phyloP scores from a whole-genome alignment of 768 basidiomycete genomes.

The Mycena rebaudengoi region DNA sequence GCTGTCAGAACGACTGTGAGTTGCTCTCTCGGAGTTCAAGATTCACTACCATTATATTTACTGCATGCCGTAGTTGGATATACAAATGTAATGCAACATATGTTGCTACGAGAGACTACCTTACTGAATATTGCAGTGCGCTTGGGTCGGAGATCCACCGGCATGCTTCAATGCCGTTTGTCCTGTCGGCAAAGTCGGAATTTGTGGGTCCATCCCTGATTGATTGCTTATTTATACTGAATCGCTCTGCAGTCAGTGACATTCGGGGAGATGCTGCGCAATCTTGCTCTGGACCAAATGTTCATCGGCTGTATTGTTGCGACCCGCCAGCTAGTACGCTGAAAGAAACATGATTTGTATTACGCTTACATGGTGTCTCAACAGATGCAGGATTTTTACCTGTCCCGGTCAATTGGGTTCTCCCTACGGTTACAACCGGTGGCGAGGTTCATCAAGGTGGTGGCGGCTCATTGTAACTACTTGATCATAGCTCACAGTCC shows the following conservation, averaged over 20 bases:
- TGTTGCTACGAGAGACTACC: background rate
- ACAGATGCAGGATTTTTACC: slow-evolving; percentile 17
- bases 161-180: slow-evolving; percentile 29
- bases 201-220: background rate
- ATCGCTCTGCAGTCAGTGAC: slow-evolving; percentile 22
- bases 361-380: background rate
- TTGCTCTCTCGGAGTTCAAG: no score
- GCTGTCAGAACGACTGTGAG: no score
- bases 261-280: slow-evolving; percentile 29
- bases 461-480: no score
- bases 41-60: no score
- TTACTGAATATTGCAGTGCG: background rate
- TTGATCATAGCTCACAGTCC: background rate
- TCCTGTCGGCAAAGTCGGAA: slow-evolving; percentile 7
- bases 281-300: slow-evolving; percentile 23
- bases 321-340: slow-evolving; percentile 24
- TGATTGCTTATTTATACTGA: background rate
- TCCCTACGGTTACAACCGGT: slow-evolving; percentile 23
- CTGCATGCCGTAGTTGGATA: no score
- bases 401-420: slow-evolving; percentile 29
- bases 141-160: slow-evolving; percentile 26
- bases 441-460: slow-evolving; percentile 9
- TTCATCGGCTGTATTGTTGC: background rate
- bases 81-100: no score
- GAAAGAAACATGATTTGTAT: background rate